Percentiles rank a stretch among this genome's conserved stretches.
Evolutionary conservation across 371 early-diverging fungal species (phyloP).

Genomic region (Chytridiales sp.): DNA sequence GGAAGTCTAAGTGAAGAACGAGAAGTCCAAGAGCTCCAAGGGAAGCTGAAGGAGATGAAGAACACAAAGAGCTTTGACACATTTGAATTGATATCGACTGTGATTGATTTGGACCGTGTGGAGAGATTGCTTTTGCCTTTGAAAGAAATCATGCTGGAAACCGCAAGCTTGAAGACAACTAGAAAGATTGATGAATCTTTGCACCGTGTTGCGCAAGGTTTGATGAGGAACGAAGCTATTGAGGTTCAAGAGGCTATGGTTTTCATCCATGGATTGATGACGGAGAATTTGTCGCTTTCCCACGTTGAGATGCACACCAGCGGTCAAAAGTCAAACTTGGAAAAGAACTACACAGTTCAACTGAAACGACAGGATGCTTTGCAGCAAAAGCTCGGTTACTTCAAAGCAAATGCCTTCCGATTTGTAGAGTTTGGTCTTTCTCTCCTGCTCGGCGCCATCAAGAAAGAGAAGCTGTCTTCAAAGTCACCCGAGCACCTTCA

Average conservation of each 20-base stretch:
- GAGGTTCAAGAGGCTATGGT: conserved; percentile 66
- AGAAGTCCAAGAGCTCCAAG: conserved; percentile 82
- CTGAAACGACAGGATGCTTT: conserved; percentile 55
- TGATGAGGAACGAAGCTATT: conserved; percentile 73
- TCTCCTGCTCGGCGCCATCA: conserved; percentile 65
- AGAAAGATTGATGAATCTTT: conserved; percentile 78
- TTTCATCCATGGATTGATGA: conserved; percentile 79
- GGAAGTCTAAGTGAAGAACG: conserved; percentile 86
- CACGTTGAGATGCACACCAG: conserved; percentile 49
- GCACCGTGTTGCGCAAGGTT: conserved; percentile 69
- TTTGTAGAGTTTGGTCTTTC: conserved; percentile 92
- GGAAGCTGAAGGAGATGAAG: conserved; percentile 87
- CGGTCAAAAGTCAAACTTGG: conserved; percentile 22
- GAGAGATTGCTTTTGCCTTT: conserved; percentile 73
- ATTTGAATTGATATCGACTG: conserved; percentile 71
- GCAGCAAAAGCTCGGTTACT: conserved; percentile 58
- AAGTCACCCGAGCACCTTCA: conserved; percentile 49
- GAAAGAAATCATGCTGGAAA: conserved; percentile 82
- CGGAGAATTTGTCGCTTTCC: conserved; percentile 73
- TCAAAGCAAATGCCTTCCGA: conserved; percentile 76
- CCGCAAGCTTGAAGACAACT: conserved; percentile 71
- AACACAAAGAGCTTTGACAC: conserved; percentile 76
- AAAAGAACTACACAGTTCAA: conserved; percentile 69
- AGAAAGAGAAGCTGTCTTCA: conserved; percentile 59
- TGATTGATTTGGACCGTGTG: conserved; percentile 66